phyloP scores from a whole-genome alignment of 192 early-diverging fungal species.

The Backusella psychrophila region DNA sequence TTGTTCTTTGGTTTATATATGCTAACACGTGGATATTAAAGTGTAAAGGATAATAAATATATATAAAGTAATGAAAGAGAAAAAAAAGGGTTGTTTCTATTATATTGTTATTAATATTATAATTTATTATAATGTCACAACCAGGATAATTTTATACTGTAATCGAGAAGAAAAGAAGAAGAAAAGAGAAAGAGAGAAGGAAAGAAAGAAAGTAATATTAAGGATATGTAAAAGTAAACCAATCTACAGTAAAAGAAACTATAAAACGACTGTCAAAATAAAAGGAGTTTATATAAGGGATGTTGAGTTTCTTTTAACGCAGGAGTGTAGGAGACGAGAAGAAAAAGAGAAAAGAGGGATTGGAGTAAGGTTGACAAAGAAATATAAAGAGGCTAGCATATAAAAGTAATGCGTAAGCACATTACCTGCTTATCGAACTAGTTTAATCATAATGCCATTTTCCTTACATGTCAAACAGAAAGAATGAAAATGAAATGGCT shows the following conservation, averaged over 20 bases:
- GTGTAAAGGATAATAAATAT: not conserved
- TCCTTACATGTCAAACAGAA: not conserved
- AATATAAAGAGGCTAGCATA: not conserved
- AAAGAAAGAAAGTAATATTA: not conserved
- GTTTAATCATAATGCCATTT: not conserved
- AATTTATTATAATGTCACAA: not conserved
- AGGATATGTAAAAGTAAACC: not conserved
- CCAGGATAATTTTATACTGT: not conserved
- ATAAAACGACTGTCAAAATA: not conserved
- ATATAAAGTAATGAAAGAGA: not conserved
- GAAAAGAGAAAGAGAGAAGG: not conserved
- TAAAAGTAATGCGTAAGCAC: not conserved
- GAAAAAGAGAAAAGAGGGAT: not conserved
- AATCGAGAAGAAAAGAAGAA: not conserved
- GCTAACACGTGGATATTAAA: not conserved
- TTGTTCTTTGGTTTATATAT: not conserved
- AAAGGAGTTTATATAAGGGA: constrained; percentile 7
- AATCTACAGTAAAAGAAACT: not conserved
- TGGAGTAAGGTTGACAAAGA: not conserved
- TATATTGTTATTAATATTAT: not conserved
- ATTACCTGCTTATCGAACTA: not conserved
- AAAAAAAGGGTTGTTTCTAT: not conserved
- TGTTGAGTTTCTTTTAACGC: not conserved
- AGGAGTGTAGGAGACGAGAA: not conserved
- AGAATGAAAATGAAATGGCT: not conserved